Evolutionary conservation across 2,329 filamentous ascomycete species (phyloP).

Genomic region (Fonsecaea multimorphosa): DNA sequence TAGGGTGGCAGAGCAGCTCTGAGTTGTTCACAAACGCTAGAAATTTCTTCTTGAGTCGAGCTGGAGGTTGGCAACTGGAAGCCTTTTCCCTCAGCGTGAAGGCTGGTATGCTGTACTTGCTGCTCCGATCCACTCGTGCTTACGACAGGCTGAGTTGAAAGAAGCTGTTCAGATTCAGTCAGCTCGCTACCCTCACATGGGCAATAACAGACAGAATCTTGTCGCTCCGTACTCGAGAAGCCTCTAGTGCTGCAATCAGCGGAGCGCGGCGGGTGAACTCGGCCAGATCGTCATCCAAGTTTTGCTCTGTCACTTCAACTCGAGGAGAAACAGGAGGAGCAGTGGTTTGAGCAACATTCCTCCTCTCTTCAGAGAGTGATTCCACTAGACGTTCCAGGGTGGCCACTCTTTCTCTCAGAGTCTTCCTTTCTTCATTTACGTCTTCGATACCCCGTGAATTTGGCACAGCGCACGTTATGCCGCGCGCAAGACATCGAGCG

Average conservation of each 20-base stretch:
- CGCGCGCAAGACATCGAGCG: conserved; percentile 16
- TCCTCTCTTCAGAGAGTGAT: background rate
- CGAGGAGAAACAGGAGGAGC: background rate
- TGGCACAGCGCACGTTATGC: conserved; percentile 10
- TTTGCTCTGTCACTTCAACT: background rate
- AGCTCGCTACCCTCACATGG: background rate
- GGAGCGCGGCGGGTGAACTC: conserved; percentile 15
- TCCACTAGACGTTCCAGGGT: conserved; percentile 5
- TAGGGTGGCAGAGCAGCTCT: conserved; percentile 10
- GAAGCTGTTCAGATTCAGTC: conserved; percentile 10
- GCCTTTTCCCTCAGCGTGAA: background rate
- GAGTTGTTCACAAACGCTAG: conserved; percentile 7
- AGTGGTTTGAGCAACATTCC: background rate
- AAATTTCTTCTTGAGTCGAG: background rate
- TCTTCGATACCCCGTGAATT: background rate
- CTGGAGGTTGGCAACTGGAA: background rate
- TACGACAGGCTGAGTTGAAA: background rate
- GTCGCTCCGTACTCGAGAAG: conserved; percentile 11
- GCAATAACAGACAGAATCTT: background rate
- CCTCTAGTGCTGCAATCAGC: conserved; percentile 12
- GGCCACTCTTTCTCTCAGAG: conserved; percentile 17
- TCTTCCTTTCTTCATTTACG: conserved; percentile 6
- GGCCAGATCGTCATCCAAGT: background rate
- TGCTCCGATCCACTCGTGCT: background rate
- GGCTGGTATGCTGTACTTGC: background rate